phyloP scores from a whole-genome alignment of 139 green algal species.

The Chlorella sp. region DNA sequence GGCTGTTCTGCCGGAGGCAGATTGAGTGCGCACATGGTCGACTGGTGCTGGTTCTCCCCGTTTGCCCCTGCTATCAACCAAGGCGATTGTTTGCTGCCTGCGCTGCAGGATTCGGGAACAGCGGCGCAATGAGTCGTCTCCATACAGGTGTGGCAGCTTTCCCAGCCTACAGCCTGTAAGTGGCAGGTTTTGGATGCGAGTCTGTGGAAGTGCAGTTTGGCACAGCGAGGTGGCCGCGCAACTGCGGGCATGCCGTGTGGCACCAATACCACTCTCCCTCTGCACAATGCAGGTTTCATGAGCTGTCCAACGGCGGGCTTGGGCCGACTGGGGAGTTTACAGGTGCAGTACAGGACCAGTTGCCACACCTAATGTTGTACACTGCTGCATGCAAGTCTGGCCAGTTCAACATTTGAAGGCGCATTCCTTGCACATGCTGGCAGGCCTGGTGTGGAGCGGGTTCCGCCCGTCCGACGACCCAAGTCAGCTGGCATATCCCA shows the following conservation, averaged over 20 bases:
- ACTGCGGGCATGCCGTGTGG: too few relatives aligned
- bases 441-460: constrained; percentile 71
- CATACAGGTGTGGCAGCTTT: too few relatives aligned
- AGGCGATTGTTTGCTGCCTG: too few relatives aligned
- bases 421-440: neutral
- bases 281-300: neutral
- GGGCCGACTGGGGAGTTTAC: too few relatives aligned
- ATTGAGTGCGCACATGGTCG: too few relatives aligned
- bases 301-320: neutral
- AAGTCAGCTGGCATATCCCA: constrained; percentile 56
- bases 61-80: too few relatives aligned
- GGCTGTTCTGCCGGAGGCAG: constrained; percentile 30
- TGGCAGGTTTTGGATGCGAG: too few relatives aligned
- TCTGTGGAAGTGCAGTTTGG: neutral
- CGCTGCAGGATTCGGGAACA: neutral
- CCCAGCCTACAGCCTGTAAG: too few relatives aligned
- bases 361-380: neutral
- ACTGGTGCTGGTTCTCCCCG: too few relatives aligned
- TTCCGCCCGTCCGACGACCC: constrained; percentile 69
- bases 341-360: neutral
- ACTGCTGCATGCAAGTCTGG: neutral
- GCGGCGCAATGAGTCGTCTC: neutral
- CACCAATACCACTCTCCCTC: too few relatives aligned
- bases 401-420: neutral
- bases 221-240: too few relatives aligned